These are phyloP conservation scores for Chlamydomonas reinhardtii DNA, from an alignment of 163 green algal species.

Conservation along the genomic window DNA sequence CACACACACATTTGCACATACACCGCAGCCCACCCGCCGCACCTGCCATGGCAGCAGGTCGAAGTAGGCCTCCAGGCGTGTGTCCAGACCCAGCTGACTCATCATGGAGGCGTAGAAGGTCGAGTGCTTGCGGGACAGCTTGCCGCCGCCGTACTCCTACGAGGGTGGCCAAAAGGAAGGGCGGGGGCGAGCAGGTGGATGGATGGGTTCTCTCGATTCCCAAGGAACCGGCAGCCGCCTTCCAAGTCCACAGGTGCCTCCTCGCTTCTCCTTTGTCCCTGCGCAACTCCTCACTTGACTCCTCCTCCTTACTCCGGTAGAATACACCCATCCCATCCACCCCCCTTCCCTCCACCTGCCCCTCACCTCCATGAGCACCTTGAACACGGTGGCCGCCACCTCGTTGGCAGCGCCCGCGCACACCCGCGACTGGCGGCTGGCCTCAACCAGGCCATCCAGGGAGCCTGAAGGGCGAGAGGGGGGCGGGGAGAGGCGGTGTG, in stretches of 20 bases:
- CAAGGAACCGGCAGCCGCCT: too few relatives aligned
- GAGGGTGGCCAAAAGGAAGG: neutral
- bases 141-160: slow-evolving; percentile 76
- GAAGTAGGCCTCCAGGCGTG: slow-evolving; percentile 67
- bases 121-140: slow-evolving; percentile 73
- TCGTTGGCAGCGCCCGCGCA: slow-evolving; percentile 66
- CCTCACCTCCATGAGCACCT: slow-evolving; percentile 54
- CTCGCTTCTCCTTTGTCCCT: too few relatives aligned
- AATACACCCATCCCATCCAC: too few relatives aligned
- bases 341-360: too few relatives aligned
- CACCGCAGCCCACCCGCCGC: neutral
- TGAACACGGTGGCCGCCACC: slow-evolving; percentile 57
- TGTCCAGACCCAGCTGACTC: slow-evolving; percentile 66
- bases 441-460: slow-evolving; percentile 74
- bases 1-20: too few relatives aligned
- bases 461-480: slow-evolving; percentile 34
- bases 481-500: too few relatives aligned
- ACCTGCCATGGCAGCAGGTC: slow-evolving; percentile 74
- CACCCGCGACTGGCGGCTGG: slow-evolving; percentile 70
- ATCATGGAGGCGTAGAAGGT: slow-evolving; percentile 78
- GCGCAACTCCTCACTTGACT: too few relatives aligned
- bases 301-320: too few relatives aligned
- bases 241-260: too few relatives aligned
- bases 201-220: too few relatives aligned
- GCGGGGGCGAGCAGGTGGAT: neutral